Percentiles rank a stretch among this genome's conserved stretches.
phyloP scores from a whole-genome alignment of 306 rosid species.

The Lathyrus aphaca region DNA sequence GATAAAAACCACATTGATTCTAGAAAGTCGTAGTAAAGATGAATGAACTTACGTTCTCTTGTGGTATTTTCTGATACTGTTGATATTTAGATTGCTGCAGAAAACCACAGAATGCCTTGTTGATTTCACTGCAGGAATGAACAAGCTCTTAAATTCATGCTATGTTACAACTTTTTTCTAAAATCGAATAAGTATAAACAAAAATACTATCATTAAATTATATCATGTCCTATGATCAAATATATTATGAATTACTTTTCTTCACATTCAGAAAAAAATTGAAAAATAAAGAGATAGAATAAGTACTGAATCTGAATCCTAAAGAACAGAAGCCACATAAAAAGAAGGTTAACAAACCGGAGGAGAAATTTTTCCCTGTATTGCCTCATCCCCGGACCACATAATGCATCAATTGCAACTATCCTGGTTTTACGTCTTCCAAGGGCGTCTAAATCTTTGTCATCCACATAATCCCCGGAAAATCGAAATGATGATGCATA shows the following conservation, averaged over 20 bases:
- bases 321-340: slow-evolving; percentile 32
- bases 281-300: too few species aligned
- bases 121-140: slow-evolving; percentile 73
- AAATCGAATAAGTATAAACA: background rate
- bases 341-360: slow-evolving; percentile 61
- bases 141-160: slow-evolving; percentile 29
- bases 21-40: slow-evolving; percentile 20
- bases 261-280: background rate
- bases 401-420: slow-evolving; percentile 86
- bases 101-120: slow-evolving; percentile 94
- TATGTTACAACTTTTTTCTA: background rate
- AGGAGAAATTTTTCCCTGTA: slow-evolving; percentile 63
- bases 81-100: slow-evolving; percentile 50
- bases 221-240: background rate
- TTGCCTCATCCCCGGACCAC: slow-evolving; percentile 76
- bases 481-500: slow-evolving; percentile 85
- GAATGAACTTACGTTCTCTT: slow-evolving; percentile 44
- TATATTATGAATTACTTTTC: background rate
- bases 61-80: slow-evolving; percentile 46
- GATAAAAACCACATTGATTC: slow-evolving; percentile 12
- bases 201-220: background rate
- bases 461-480: slow-evolving; percentile 74
- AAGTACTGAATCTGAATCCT: background rate
- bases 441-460: slow-evolving; percentile 54
- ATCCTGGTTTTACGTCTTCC: slow-evolving; percentile 82